Base-by-base conservation (phyloP, 352 stramenopile species). In the Pythium brassicae region DNA sequence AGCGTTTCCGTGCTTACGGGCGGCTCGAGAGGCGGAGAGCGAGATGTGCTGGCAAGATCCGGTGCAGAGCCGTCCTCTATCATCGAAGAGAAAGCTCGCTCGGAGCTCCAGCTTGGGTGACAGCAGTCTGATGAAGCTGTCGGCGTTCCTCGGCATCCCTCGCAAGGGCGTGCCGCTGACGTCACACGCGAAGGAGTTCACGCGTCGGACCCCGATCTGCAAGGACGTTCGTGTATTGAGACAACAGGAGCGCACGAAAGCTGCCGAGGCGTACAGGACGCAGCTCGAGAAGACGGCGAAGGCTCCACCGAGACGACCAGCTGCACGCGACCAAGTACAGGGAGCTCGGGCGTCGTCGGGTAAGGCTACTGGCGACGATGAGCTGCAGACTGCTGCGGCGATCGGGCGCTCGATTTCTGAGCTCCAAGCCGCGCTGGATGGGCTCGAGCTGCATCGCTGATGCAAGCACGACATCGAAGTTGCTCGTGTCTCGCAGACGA, bases 101-200 rank as follows among this genome's bases (percentile, higher is more conserved):
- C 37, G 17, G 37, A 20, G 19, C n/a, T 14, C 34, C 29, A 60
- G 23, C n/a, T 5, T 15, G 12, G 19, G 22, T 17, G 8, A 3
- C 17, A 43, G 15, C 45, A 32, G 20, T 39, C 26, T 1, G 20
- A 40, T 51, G n/a, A 48, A 14, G 55, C 37, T 20, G 47, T 59
- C 26, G 62, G 55, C 3, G 48, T 83, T 68, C 29, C 51, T 66
- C 12, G 73, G 75, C 1, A 63, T 77, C 17, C 77, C 78, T 11
- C 66, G 77, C 42, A 53, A 50, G 19, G 79, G 77, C 12, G 75
- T 87, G 0, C 65, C 71, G 2, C 55, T 89, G 17, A 86, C 79
- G 9, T 22, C 35, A 9, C 57, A 78, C 19, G 71, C 71, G 2
- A 83, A 75, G 55, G 59, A 53, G 17, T 86, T 84, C 52, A 66